Conservation (phyloP, 108 stramenopile genomes). For the Pseudonitzschia pungens region DNA sequence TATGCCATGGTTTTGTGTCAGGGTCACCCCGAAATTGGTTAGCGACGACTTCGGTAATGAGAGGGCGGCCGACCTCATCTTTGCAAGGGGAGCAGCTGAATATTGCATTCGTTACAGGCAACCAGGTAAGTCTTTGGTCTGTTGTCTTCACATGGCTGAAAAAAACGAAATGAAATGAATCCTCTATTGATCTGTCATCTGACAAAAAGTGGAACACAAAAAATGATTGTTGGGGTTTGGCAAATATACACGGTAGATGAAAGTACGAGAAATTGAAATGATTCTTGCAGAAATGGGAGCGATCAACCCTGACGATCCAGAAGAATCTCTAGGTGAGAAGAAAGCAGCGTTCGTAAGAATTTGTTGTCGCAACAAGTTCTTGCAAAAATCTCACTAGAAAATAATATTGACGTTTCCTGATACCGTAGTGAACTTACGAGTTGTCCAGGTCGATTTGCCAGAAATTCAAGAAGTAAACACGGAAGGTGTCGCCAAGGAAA, state of each 20-base stretch:
- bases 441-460: slow-evolving; percentile 81
- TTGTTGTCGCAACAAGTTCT: slow-evolving; percentile 33
- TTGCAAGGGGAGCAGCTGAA: slow-evolving; percentile 46
- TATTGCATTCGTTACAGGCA: slow-evolving; percentile 85
- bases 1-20: not conserved
- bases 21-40: not conserved
- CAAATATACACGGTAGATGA: not conserved
- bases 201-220: not conserved
- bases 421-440: slow-evolving; percentile 65
- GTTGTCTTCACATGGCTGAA: not conserved
- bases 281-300: slow-evolving; percentile 64
- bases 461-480: slow-evolving; percentile 90
- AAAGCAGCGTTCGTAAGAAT: not conserved
- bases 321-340: slow-evolving; percentile 15
- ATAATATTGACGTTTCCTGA: slow-evolving; percentile 33
- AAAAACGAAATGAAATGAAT: not conserved
- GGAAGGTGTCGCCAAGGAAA: slow-evolving; percentile 84
- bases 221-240: not conserved
- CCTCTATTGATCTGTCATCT: not conserved
- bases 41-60: not conserved
- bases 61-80: not conserved
- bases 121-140: slow-evolving; percentile 67
- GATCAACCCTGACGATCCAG: slow-evolving; percentile 17
- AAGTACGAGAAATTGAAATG: slow-evolving; percentile 67
- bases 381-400: slow-evolving; percentile 11